phyloP scores from a whole-genome alignment of 2,329 filamentous ascomycete species.

The Ceratocystis alfenasii region DNA sequence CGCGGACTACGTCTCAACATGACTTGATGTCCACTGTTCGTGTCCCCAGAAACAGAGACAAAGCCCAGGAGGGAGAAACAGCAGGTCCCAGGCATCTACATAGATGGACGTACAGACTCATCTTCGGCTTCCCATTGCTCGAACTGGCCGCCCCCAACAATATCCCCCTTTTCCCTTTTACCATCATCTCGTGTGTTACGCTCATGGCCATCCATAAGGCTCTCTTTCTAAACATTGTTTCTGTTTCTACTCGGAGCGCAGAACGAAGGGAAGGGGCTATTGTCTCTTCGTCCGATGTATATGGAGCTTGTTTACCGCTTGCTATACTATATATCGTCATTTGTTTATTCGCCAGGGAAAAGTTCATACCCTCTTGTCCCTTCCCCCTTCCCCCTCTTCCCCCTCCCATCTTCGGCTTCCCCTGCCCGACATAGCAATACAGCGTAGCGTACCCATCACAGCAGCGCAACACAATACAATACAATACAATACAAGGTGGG shows the following conservation, averaged over 20 bases:
- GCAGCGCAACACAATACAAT: neutral
- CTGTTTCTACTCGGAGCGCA: neutral
- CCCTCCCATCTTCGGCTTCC: neutral
- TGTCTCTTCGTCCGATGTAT: slow-evolving; percentile 7
- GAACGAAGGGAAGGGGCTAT: neutral
- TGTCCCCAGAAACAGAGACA: neutral
- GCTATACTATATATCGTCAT: slow-evolving; percentile 6
- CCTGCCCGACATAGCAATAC: neutral
- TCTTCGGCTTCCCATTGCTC: neutral
- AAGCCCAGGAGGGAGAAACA: too few species aligned
- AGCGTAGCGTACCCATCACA: neutral
- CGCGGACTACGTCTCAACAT: neutral
- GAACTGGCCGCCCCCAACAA: neutral
- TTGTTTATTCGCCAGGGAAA: slow-evolving; percentile 1
- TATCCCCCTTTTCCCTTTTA: too few species aligned
- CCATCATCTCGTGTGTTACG: too few species aligned
- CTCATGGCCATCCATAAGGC: neutral
- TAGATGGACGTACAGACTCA: neutral
- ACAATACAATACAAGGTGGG: neutral
- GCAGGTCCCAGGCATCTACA: too few species aligned
- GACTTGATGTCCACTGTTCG: neutral
- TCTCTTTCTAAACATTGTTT: slow-evolving; percentile 7
- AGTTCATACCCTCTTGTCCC: neutral
- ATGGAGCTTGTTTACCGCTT: neutral
- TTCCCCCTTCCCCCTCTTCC: neutral